phyloP scores from a whole-genome alignment of 1,284 basidiomycete species.

The Cryptococcus sp. region DNA sequence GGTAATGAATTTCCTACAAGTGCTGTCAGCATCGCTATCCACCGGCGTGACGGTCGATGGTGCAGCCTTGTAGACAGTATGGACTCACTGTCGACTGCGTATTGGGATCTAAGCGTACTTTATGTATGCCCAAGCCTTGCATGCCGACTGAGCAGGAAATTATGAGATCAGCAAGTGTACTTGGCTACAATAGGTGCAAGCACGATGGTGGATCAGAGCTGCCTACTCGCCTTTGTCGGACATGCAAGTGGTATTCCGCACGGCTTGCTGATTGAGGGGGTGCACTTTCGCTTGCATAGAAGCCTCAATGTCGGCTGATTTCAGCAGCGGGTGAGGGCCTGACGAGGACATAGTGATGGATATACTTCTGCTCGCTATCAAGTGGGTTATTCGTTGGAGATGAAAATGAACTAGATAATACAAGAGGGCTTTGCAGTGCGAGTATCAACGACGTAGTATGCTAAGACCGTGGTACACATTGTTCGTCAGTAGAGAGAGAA shows the following conservation, averaged over 20 bases:
- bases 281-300: conserved; percentile 23
- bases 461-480: too few species aligned
- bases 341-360: neutral
- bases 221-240: conserved; percentile 28
- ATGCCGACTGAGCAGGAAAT: conserved; percentile 16
- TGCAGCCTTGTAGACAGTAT: neutral
- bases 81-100: conserved; percentile 25
- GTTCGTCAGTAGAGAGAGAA: too few species aligned
- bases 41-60: neutral
- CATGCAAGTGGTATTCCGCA: conserved; percentile 21
- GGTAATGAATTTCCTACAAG: conserved; percentile 28
- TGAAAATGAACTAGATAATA: too few species aligned
- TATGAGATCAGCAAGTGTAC: neutral
- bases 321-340: conserved; percentile 22
- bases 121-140: conserved; percentile 28
- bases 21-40: neutral
- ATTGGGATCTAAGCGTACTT: conserved; percentile 22
- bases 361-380: neutral
- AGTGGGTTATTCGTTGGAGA: too few species aligned
- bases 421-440: too few species aligned
- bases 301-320: conserved; percentile 23
- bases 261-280: conserved; percentile 21
- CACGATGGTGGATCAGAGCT: neutral
- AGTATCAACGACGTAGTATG: too few species aligned
- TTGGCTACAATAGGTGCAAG: neutral